Percentiles rank a stretch among this genome's conserved stretches.
Evolutionary conservation across 1,284 basidiomycete species (phyloP).

Genomic region (Athelia sp.): DNA sequence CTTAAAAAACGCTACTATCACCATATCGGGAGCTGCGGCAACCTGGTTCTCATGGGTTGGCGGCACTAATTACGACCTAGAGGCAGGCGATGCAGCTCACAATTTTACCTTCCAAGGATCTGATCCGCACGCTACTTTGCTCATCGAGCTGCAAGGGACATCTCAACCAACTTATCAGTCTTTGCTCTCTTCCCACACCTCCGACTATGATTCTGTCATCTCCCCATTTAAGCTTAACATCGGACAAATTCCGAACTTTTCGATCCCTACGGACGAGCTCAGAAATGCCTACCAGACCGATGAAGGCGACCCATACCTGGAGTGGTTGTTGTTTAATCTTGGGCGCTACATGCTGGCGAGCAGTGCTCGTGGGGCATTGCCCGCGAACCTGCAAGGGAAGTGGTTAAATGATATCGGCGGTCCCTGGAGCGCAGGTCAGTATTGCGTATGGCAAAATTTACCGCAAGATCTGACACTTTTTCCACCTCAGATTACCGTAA

Average conservation of each 20-base stretch:
- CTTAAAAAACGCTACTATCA: slow-evolving; percentile 51
- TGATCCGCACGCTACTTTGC: slow-evolving; percentile 50
- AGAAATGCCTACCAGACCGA: slow-evolving; percentile 46
- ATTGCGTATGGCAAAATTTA: background rate
- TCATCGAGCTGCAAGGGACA: slow-evolving; percentile 30
- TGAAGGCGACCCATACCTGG: slow-evolving; percentile 57
- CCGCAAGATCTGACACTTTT: too few relatives aligned
- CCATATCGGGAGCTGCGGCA: slow-evolving; percentile 35
- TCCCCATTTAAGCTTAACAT: slow-evolving; percentile 51
- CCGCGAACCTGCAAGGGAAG: slow-evolving; percentile 70
- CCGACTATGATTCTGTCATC: slow-evolving; percentile 42
- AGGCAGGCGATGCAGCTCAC: slow-evolving; percentile 50
- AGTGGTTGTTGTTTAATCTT: slow-evolving; percentile 70
- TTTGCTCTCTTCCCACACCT: slow-evolving; percentile 41
- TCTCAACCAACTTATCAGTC: slow-evolving; percentile 24
- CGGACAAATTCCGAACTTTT: slow-evolving; percentile 49
- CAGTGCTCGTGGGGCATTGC: slow-evolving; percentile 57
- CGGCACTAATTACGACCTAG: slow-evolving; percentile 60
- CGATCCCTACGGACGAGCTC: slow-evolving; percentile 54
- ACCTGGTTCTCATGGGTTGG: slow-evolving; percentile 68
- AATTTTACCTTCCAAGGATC: slow-evolving; percentile 57
- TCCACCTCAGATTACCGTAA: slow-evolving; percentile 51
- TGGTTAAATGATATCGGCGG: slow-evolving; percentile 53
- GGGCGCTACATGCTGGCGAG: slow-evolving; percentile 63
- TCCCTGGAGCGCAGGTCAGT: slow-evolving; percentile 61